Base-by-base conservation (phyloP, 2,329 filamentous ascomycete genomes). In the Sporothrix protearum region DNA sequence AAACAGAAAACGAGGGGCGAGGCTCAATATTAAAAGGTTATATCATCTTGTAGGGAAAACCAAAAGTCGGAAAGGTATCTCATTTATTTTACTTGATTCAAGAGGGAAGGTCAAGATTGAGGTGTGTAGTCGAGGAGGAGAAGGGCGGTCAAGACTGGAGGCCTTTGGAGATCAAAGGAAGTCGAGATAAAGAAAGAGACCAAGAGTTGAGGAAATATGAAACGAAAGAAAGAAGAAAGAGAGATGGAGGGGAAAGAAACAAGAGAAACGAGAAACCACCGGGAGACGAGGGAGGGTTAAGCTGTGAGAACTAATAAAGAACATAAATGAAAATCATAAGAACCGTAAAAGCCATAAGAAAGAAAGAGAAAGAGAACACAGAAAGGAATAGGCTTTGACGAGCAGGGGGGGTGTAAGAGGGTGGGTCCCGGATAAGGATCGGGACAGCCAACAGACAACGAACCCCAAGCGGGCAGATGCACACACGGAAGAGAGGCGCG, bases 201-300 rank as follows among this genome's bases (percentile, higher is more conserved):
- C n/a, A 22, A 45, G 19, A 45, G 53, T 47, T 47, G 14, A 30
- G 53, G 53, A 16, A 49, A 39, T 4, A 25, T 22, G 45, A 67
- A 51, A 67, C 42, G 45, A 67, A 51, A 67, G 28, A 33, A 51
- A 22, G 39, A 59, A 22, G 6, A 57, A 69, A 45, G 33, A 57
- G 59, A 59, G 8, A 69, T 9, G 4, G 57, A 28, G 12, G 19
- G 30, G 28, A 9, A 51, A 22, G 49, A 67, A 51, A 45, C 3
- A 33, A 28, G n/a, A 51, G 28, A n/a, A 68, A 2, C 3, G 10
- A 42, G 7, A 57, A 45, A 16, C 19, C 8, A 61, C n/a, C n/a
- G n/a, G n/a, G 39, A 59, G 16, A 2, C 28, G 28, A 28, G 28
- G 55, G 55, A 25, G 49, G 14, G 22, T 22, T n/a, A n/a, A 53